phyloP scores from a whole-genome alignment of 1,139 yeast genomes.

The Taiozyma sp. region DNA sequence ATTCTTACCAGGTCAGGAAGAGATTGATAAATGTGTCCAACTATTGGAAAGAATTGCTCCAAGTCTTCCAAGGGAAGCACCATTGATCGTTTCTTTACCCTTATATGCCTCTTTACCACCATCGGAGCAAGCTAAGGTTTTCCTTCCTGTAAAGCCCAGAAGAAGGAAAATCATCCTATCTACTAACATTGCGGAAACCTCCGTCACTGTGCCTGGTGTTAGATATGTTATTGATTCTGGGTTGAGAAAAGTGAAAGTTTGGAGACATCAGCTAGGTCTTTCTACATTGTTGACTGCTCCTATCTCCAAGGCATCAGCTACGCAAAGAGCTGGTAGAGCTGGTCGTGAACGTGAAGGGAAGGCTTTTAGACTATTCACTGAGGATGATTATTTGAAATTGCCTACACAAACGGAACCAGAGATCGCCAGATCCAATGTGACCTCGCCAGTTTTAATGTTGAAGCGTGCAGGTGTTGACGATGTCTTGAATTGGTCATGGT shows the following conservation, averaged over 20 bases:
- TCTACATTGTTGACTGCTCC: constrained; percentile 90
- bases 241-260: constrained; percentile 83
- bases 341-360: constrained; percentile 96
- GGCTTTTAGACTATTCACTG: constrained; percentile 80
- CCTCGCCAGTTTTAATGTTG: constrained; percentile 76
- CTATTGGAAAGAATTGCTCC: constrained; percentile 57
- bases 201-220: constrained; percentile 95
- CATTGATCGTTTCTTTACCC: constrained; percentile 71
- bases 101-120: constrained; percentile 93
- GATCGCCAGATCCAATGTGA: constrained; percentile 78
- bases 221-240: constrained; percentile 92
- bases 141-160: constrained; percentile 50
- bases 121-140: constrained; percentile 71
- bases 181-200: constrained; percentile 96
- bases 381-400: constrained; percentile 53
- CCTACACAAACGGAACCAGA: constrained; percentile 89
- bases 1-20: constrained; percentile 95
- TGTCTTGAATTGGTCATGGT: constrained; percentile 84
- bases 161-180: constrained; percentile 83
- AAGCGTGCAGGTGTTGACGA: constrained; percentile 83
- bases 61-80: constrained; percentile 67
- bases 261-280: constrained; percentile 89
- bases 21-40: constrained; percentile 79
- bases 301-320: constrained; percentile 89
- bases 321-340: constrained; percentile 97